Evolutionary conservation across 805 yeast genomes (phyloP), one percentile per base, ranked within the genome.

Genomic region (Kuraishia ogatae): DNA sequence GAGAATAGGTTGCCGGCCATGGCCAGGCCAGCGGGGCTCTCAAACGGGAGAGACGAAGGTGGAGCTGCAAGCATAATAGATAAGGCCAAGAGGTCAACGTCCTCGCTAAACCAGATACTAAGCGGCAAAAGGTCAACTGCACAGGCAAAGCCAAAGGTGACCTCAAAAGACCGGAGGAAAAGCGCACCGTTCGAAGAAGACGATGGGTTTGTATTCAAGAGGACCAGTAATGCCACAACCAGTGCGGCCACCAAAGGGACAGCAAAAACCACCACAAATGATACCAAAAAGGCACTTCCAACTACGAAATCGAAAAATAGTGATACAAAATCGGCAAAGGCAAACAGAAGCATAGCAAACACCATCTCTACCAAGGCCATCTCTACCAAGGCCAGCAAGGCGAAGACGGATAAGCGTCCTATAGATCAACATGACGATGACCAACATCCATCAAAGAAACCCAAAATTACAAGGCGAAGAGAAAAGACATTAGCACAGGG

Each of bases 141-240:
- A 26, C 29, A 24, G 39, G 3, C 23, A 26, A 17, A 23, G 23
- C 39, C 35, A 35, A 23, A 39, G 48, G 22, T 10, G 29, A 26
- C 5, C 5, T 26, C 26, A 15, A 24, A 20, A 39, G 26, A 52
- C 46, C 28, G 29, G 20, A 29, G 60, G 51, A 51, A 59, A 43
- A 57, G 60, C 8, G 28, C 47, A 13, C 53, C 54, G 52, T 55
- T 57, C 28, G 71, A 67, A 53, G 70, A 66, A 29, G 71, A 67
- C 53, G 71, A 66, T 35, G 71, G 68, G 46, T 66, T 67, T 59
- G 65, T 66, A 54, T 67, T 67, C 58, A 66, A 61, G 53, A 57
- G 71, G 52, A 46, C 58, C 50, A 19, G 29, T 11, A 26, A 26
- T 26, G 29, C 10, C 8, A 53, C 13, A 47, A n/a, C n/a, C n/a